Conservation (phyloP, 176 grass and related monocot species). For the Zoysia japonica region DNA sequence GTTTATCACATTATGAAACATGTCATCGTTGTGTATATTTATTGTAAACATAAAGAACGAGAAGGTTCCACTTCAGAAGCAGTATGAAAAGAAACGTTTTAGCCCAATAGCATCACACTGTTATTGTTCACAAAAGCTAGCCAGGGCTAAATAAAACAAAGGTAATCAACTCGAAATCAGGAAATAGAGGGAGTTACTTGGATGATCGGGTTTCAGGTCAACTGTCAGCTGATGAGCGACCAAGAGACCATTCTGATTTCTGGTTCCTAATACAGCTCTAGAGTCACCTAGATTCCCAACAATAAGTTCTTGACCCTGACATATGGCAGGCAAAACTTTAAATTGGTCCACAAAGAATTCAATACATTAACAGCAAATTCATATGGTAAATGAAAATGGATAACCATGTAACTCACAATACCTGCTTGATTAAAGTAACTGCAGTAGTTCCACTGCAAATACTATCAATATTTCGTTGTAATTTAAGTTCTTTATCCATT, state of each 20-base stretch:
- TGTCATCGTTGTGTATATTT: neutral
- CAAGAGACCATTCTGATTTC: slow-evolving; percentile 66
- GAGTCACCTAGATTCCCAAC: slow-evolving; percentile 92
- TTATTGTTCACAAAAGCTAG: neutral
- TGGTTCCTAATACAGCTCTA: slow-evolving; percentile 78
- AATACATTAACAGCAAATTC: slow-evolving; percentile 10
- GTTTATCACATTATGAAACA: neutral
- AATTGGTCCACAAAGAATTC: slow-evolving; percentile 23
- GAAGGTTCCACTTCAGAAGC: neutral
- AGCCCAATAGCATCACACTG: slow-evolving; percentile 17
- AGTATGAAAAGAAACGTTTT: neutral
- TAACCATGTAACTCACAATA: slow-evolving; percentile 20
- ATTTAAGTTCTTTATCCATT: slow-evolving; percentile 82
- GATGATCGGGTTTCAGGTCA: slow-evolving; percentile 96
- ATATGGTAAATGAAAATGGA: slow-evolving; percentile 10
- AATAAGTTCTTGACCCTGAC: slow-evolving; percentile 81
- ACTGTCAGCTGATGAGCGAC: slow-evolving; percentile 78
- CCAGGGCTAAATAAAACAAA: neutral
- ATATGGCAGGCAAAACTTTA: slow-evolving; percentile 19
- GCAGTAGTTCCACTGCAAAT: slow-evolving; percentile 91
- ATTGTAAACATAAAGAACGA: neutral
- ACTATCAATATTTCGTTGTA: slow-evolving; percentile 69
- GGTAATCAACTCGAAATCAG: neutral
- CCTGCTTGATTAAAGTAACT: slow-evolving; percentile 90
- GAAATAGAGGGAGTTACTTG: slow-evolving; percentile 50